phyloP scores from a whole-genome alignment of 1,284 basidiomycete genomes.

The Melampsora larici-populina region DNA sequence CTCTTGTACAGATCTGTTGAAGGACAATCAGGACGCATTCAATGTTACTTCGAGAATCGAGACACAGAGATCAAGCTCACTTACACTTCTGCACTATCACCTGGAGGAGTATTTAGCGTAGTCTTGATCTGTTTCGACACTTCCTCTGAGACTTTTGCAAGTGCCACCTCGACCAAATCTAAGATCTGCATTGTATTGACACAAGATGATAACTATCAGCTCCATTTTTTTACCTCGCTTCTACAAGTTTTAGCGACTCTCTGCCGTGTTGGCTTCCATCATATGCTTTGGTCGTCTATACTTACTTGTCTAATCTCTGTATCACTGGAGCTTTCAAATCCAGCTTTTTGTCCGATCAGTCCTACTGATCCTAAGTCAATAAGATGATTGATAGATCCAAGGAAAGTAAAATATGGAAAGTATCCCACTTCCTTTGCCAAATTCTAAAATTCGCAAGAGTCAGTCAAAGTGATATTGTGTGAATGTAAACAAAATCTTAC shows the following conservation, averaged over 20 bases:
- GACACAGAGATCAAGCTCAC: too few relatives aligned
- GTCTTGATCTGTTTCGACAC: not conserved
- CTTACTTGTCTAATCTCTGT: slow-evolving; percentile 70
- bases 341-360: slow-evolving; percentile 92
- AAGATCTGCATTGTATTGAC: not conserved
- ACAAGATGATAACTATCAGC: not conserved
- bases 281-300: too few relatives aligned
- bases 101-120: too few relatives aligned
- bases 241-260: too few relatives aligned
- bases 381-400: slow-evolving; percentile 77
- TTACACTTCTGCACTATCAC: too few relatives aligned
- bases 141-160: slow-evolving; percentile 2
- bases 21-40: not conserved
- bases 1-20: not conserved
- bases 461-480: too few relatives aligned
- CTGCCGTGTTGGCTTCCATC: too few relatives aligned
- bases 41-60: too few relatives aligned
- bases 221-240: too few relatives aligned
- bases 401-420: slow-evolving; percentile 82
- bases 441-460: slow-evolving; percentile 28
- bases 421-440: slow-evolving; percentile 58
- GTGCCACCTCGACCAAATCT: slow-evolving; percentile 12
- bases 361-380: slow-evolving; percentile 91
- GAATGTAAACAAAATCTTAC: too few relatives aligned
- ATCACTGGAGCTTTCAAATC: slow-evolving; percentile 75